Percentiles rank a stretch among this genome's conserved stretches.
Evolutionary conservation across 2,329 filamentous ascomycete species (phyloP).

Genomic region (Diaporthe ampelina): DNA sequence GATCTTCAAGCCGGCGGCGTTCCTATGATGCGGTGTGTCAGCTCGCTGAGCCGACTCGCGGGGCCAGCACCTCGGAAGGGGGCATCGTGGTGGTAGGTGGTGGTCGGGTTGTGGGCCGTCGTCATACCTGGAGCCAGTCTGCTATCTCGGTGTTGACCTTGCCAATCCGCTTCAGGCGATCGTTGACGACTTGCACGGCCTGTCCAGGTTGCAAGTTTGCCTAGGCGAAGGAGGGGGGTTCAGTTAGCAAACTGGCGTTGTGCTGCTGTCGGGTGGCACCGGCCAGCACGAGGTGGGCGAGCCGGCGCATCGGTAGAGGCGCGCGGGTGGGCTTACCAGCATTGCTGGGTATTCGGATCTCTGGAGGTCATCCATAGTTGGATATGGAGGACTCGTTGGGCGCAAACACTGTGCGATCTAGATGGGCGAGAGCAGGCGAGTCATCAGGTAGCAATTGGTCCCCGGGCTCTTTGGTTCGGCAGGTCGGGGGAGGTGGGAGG

Average conservation of each 20-base stretch:
- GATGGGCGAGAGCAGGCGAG: slow-evolving; percentile 19
- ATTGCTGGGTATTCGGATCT: slow-evolving; percentile 93
- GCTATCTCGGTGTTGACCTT: slow-evolving; percentile 92
- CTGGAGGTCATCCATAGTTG: slow-evolving; percentile 80
- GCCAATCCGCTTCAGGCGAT: slow-evolving; percentile 88
- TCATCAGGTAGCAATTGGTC: slow-evolving; percentile 35
- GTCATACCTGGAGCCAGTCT: slow-evolving; percentile 92
- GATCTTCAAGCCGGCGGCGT: slow-evolving; percentile 90
- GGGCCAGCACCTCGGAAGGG: background rate
- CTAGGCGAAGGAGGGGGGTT: slow-evolving; percentile 60
- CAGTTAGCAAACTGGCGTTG: slow-evolving; percentile 40
- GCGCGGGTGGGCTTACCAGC: slow-evolving; percentile 76
- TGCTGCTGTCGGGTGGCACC: background rate
- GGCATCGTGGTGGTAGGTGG: background rate
- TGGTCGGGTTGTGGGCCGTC: slow-evolving; percentile 41
- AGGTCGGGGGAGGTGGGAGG: background rate
- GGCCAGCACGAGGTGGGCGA: slow-evolving; percentile 18
- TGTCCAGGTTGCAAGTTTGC: slow-evolving; percentile 84
- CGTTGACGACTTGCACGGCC: slow-evolving; percentile 85
- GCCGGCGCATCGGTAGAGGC: slow-evolving; percentile 34
- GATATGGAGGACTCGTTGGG: slow-evolving; percentile 40
- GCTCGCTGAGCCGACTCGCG: slow-evolving; percentile 32
- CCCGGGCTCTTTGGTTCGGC: slow-evolving; percentile 23
- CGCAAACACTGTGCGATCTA: slow-evolving; percentile 42
- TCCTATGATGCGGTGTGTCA: slow-evolving; percentile 71